Percentiles rank a stretch among this genome's conserved stretches.
These are phyloP conservation scores for Botrytis fabae DNA, from an alignment of 2,329 filamentous ascomycete genomes.

Conservation along the genomic window DNA sequence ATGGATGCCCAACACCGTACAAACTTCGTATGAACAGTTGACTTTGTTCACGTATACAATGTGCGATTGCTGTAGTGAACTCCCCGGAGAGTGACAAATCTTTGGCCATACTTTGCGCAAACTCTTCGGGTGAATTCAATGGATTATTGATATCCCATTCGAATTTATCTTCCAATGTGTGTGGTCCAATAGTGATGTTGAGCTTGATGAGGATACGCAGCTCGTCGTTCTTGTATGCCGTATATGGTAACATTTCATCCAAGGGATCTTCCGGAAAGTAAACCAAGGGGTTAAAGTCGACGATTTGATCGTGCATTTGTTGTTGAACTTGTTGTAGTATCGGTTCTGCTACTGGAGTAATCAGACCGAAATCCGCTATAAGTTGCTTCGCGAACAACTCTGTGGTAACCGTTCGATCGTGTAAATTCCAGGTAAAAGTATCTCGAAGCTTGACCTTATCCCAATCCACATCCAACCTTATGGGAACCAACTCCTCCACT, in stretches of 20 bases:
- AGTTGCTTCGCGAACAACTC: conserved; percentile 86
- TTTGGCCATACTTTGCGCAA: conserved; percentile 82
- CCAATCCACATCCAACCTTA: conserved; percentile 90
- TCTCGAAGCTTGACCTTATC: conserved; percentile 95
- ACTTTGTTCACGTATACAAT: conserved; percentile 93
- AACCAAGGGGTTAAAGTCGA: conserved; percentile 90
- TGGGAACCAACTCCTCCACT: conserved; percentile 85
- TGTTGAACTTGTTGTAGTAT: conserved; percentile 60
- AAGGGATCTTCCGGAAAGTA: conserved; percentile 87
- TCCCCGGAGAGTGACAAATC: conserved; percentile 92
- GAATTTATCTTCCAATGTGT: conserved; percentile 94
- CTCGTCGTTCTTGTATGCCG: conserved; percentile 96
- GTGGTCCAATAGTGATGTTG: conserved; percentile 94
- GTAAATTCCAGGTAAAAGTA: conserved; percentile 97
- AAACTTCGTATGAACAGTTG: conserved; percentile 93
- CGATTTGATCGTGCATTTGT: conserved; percentile 85
- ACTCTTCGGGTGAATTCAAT: conserved; percentile 90
- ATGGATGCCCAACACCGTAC: conserved; percentile 90
- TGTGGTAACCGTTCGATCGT: conserved; percentile 78
- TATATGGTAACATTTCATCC: conserved; percentile 86
- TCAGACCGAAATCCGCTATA: conserved; percentile 84
- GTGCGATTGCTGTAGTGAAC: conserved; percentile 95
- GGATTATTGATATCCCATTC: conserved; percentile 99
- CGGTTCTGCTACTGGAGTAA: conserved; percentile 67
- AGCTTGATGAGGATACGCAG: conserved; percentile 96